phyloP scores from a whole-genome alignment of 441 rosid species.

The Mallotus repandus region DNA sequence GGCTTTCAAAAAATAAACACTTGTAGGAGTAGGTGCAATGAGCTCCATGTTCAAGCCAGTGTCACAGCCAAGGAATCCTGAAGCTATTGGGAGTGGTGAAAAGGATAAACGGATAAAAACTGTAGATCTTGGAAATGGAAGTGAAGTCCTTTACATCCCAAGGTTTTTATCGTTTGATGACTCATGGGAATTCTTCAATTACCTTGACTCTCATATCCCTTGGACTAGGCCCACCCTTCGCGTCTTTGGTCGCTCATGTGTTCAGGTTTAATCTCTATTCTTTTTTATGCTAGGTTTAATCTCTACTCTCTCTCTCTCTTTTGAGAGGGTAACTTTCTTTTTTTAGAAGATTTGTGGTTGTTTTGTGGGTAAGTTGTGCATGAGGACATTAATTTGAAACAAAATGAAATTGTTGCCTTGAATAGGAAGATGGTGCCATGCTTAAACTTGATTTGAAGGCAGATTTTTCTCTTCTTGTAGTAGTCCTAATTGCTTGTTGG shows the following conservation, averaged over 20 bases:
- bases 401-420: neutral
- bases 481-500: neutral
- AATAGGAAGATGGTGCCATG: too few relatives aligned
- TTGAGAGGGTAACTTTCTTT: too few relatives aligned
- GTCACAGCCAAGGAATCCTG: slow-evolving; percentile 3
- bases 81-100: neutral
- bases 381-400: neutral
- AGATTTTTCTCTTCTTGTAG: neutral
- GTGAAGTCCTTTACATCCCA: slow-evolving; percentile 56
- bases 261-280: slow-evolving; percentile 46
- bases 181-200: slow-evolving; percentile 63
- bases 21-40: slow-evolving; percentile 7
- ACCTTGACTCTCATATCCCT: slow-evolving; percentile 65
- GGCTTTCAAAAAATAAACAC: neutral
- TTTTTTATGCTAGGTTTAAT: slow-evolving; percentile 36
- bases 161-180: slow-evolving; percentile 46
- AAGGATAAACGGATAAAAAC: slow-evolving; percentile 29
- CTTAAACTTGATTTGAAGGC: too few relatives aligned
- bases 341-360: neutral
- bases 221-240: slow-evolving; percentile 85
- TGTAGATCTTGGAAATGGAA: slow-evolving; percentile 68
- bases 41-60: slow-evolving; percentile 22
- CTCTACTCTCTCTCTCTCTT: neutral
- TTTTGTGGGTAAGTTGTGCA: neutral
- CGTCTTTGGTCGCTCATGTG: slow-evolving; percentile 71